phyloP scores from a whole-genome alignment of 148 eudicot species.

The Rhododendron simsii region DNA sequence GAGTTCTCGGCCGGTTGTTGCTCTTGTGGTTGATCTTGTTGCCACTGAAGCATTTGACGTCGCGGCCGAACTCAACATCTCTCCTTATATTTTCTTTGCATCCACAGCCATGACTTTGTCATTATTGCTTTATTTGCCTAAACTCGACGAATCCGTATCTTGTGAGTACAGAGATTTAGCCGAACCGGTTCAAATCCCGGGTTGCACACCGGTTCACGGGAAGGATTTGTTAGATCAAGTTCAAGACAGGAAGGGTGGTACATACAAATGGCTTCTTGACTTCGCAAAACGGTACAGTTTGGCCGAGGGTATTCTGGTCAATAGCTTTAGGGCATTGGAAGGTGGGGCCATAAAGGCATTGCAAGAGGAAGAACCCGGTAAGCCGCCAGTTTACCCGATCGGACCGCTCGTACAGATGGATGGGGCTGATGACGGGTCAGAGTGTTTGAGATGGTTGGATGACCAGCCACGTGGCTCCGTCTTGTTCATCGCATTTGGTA shows the following conservation, averaged over 20 bases:
- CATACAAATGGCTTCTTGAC: conserved; percentile 32
- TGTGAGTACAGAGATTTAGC: conserved; percentile 32
- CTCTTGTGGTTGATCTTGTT: conserved; percentile 41
- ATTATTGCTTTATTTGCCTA: conserved; percentile 19
- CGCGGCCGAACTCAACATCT: conserved; percentile 28
- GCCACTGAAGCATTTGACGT: conserved; percentile 42
- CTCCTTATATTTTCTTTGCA: conserved; percentile 35
- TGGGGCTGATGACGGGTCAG: no score
- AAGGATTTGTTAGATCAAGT: conserved; percentile 37
- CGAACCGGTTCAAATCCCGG: conserved; percentile 38
- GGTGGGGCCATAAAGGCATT: no score
- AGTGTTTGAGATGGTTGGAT: no score
- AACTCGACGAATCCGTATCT: conserved; percentile 28
- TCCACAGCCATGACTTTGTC: conserved; percentile 39
- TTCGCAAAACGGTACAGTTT: not conserved
- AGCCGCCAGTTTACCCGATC: no score
- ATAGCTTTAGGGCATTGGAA: no score
- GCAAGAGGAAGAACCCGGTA: no score
- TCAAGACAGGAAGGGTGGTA: conserved; percentile 38
- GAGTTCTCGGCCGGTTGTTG: conserved; percentile 4
- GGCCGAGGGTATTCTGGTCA: no score
- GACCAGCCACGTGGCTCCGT: no score
- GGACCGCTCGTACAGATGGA: no score
- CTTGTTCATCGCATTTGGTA: no score
- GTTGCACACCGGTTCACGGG: conserved; percentile 48